Conservation (phyloP, 31 red algal species). For the Porphyra umbilicalis region DNA sequence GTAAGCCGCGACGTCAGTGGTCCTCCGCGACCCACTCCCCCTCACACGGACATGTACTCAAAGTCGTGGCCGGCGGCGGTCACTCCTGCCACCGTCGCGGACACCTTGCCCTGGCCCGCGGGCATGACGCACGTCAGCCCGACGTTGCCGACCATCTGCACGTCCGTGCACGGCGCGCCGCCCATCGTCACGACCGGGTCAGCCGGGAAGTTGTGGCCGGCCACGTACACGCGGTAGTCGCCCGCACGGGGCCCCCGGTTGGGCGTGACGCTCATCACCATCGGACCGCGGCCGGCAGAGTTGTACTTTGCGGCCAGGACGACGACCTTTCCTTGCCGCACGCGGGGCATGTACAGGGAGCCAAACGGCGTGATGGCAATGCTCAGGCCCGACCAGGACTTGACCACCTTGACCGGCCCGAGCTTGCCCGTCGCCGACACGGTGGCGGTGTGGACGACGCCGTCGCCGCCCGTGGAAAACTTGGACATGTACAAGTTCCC, state of each 20-base stretch:
- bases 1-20: no score
- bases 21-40: no score
- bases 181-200: conserved; percentile 29
- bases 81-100: conserved; percentile 16
- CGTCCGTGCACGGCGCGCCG: conserved; percentile 34
- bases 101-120: conserved; percentile 22
- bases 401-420: conserved; percentile 14
- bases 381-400: conserved; percentile 34
- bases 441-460: conserved; percentile 29
- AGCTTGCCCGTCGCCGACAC: conserved; percentile 27
- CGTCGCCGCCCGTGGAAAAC: conserved; percentile 31
- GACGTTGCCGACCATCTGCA: conserved; percentile 32
- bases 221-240: conserved; percentile 38
- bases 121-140: conserved; percentile 50
- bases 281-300: conserved; percentile 20
- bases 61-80: neutral
- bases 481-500: conserved; percentile 48
- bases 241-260: conserved; percentile 43
- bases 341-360: conserved; percentile 47
- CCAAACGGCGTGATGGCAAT: conserved; percentile 38
- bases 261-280: conserved; percentile 48
- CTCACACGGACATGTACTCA: neutral
- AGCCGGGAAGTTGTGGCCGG: conserved; percentile 40
- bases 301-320: conserved; percentile 12
- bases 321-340: conserved; percentile 35